Base-by-base conservation (phyloP, 2,329 filamentous ascomycete genomes). In the Didymosphaeria variabile region DNA sequence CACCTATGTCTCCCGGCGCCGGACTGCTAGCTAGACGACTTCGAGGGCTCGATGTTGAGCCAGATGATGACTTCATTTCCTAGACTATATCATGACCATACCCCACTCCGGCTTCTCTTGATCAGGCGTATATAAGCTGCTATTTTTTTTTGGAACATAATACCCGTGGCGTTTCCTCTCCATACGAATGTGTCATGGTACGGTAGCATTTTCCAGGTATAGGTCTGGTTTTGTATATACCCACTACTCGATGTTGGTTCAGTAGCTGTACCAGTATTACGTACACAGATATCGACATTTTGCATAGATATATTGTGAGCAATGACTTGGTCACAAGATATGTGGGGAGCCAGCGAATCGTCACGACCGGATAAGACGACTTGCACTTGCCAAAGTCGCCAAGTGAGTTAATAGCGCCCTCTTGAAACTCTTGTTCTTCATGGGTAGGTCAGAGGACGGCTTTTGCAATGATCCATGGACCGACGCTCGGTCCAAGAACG, bases 1-100 rank as follows among this genome's bases (percentile, higher is more conserved):
- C 68, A n/a, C 62, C 21, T 85, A 88, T 38, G 89, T 91, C 70
- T 86, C 89, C 40, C 83, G 83, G 86, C 5, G 89, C 92, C 69
- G 87, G 91, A 2, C 77, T 95, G 17, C 80, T 95, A 17, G 91
- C 91, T 12, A 88, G 88, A 73, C 85, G 88, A 59, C 79, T 94
- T 47, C 85, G 88, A 65, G 86, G 87, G 6, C 79, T 92, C 6
- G 90, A 88, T 40, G 79, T 84, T 13, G 79, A 83, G 60, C 73
- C 58, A 21, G 44, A 50, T 29, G 54, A 55, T 10, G 45, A 47
- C 19, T 19, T 29, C 45, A 47, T 31, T 17, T 29, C 45, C 21
- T 47, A 47, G 15, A 29, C 45, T 47, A 47, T 9, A 8, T 47
- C 31, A 31, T 6, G 45, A 31, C 13, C 13, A 13, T 4, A 47